phyloP scores from a whole-genome alignment of 495 filamentous ascomycete genomes.

The Echria macrotheca region DNA sequence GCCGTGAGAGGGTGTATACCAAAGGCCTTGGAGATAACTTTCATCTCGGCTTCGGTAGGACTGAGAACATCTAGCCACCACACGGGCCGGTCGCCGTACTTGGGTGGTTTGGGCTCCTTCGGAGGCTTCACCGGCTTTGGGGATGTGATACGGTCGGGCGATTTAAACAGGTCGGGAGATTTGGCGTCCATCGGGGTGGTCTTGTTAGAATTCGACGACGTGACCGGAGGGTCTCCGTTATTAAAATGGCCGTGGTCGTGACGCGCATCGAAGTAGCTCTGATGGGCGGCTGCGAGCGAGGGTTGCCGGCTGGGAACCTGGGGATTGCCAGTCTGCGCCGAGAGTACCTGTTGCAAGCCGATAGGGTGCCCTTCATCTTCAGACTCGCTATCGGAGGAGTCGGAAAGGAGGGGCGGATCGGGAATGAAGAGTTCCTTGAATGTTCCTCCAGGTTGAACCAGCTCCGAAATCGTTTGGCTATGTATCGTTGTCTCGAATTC shows the following conservation, averaged over 20 bases:
- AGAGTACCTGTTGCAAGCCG: slow-evolving; percentile 20
- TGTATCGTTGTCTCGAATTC: slow-evolving; percentile 92
- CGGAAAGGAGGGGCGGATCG: slow-evolving; percentile 47
- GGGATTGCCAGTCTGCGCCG: slow-evolving; percentile 23
- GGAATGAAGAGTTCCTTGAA: slow-evolving; percentile 78
- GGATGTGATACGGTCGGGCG: too few species aligned
- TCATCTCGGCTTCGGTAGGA: slow-evolving; percentile 90
- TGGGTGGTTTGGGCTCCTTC: slow-evolving; percentile 15
- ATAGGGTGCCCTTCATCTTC: slow-evolving; percentile 40
- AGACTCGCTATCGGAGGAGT: slow-evolving; percentile 56
- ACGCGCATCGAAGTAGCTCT: slow-evolving; percentile 18
- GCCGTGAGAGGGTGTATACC: slow-evolving; percentile 90
- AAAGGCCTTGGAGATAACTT: slow-evolving; percentile 83
- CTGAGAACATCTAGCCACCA: slow-evolving; percentile 94
- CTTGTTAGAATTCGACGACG: slow-evolving; percentile 13
- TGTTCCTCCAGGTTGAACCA: slow-evolving; percentile 74
- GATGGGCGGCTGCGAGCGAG: slow-evolving; percentile 26
- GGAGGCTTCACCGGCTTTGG: too few species aligned
- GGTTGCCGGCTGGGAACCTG: slow-evolving; percentile 31
- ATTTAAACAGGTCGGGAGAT: slow-evolving; percentile 21
- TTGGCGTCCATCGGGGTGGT: slow-evolving; percentile 15
- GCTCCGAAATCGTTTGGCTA: slow-evolving; percentile 86
- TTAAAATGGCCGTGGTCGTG: slow-evolving; percentile 12
- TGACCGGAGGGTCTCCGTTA: slow-evolving; percentile 2
- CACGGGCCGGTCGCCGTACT: slow-evolving; percentile 80